Evolutionary conservation across 208 protist genomes (phyloP).

Genomic region (Leishmania tarentolae): DNA sequence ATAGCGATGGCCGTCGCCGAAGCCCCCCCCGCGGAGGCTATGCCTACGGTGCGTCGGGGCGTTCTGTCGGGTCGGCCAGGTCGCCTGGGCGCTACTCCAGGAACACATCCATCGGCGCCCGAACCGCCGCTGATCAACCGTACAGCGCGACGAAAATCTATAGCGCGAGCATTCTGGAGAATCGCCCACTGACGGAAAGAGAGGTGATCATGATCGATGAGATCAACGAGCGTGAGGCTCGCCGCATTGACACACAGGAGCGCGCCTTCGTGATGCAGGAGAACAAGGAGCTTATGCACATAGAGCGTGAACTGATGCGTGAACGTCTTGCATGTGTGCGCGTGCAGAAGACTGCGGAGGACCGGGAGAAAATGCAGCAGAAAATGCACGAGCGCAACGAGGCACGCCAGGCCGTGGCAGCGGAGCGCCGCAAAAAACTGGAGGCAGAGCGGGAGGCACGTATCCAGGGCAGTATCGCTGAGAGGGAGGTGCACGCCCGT

Average conservation of each 20-base stretch:
- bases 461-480: constrained; percentile 27
- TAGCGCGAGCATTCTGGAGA: constrained; percentile 44
- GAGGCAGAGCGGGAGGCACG: constrained; percentile 34
- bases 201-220: constrained; percentile 51
- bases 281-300: constrained; percentile 34
- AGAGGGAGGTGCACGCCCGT: constrained; percentile 28
- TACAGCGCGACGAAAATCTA: constrained; percentile 51
- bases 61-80: constrained; percentile 10
- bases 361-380: constrained; percentile 31
- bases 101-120: constrained; percentile 12
- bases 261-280: constrained; percentile 40
- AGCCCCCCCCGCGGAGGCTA: constrained; percentile 7
- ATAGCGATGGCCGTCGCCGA: constrained; percentile 13
- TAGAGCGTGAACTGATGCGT: constrained; percentile 44
- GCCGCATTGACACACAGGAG: constrained; percentile 37
- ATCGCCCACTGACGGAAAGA: constrained; percentile 36
- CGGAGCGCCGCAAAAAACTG: constrained; percentile 23
- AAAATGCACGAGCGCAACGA: constrained; percentile 33
- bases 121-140: constrained; percentile 14
- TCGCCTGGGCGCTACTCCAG: constrained; percentile 22
- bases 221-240: constrained; percentile 64
- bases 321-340: constrained; percentile 17
- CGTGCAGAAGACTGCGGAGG: constrained; percentile 36
- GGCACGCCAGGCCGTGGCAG: constrained; percentile 31
- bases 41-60: constrained; percentile 27